Percentiles rank a stretch among this genome's conserved stretches.
Evolutionary conservation across 306 rosid species (phyloP).

Genomic region (Castanea sativa): DNA sequence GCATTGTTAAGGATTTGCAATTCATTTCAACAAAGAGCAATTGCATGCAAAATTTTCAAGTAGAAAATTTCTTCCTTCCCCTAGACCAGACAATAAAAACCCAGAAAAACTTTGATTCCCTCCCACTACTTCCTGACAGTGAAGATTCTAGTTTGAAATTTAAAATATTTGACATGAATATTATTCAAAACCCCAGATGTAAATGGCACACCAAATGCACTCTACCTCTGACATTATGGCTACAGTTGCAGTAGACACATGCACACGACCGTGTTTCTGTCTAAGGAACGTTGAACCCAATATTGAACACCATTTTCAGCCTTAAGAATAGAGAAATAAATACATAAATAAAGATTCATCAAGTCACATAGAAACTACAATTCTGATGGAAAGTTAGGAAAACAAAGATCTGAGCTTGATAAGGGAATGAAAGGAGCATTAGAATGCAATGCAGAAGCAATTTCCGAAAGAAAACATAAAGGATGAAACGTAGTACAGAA

Average conservation of each 20-base stretch:
- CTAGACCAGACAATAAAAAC: constrained; percentile 6
- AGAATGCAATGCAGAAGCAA: constrained; percentile 18
- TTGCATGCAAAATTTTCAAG: neutral
- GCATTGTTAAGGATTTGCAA: neutral
- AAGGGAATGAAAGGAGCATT: constrained; percentile 31
- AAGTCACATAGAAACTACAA: neutral
- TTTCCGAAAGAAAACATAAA: neutral
- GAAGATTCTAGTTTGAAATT: neutral
- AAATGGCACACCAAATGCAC: constrained; percentile 15
- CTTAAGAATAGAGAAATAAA: constrained; percentile 37
- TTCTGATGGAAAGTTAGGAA: constrained; percentile 6
- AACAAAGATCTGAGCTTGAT: constrained; percentile 68
- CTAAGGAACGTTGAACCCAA: constrained; percentile 96
- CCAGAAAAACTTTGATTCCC: constrained; percentile 4
- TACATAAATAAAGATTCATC: neutral
- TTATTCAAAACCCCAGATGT: constrained; percentile 3
- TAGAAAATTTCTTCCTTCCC: constrained; percentile 14
- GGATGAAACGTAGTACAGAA: neutral
- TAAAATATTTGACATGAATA: neutral
- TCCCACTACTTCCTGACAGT: neutral
- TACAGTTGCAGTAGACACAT: constrained; percentile 94
- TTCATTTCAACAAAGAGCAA: constrained; percentile 1
- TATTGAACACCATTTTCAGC: constrained; percentile 93
- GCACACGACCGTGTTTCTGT: constrained; percentile 96
- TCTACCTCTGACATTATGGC: constrained; percentile 99